Conservation (phyloP, 352 stramenopile species). For the Pythium pyrilobum region DNA sequence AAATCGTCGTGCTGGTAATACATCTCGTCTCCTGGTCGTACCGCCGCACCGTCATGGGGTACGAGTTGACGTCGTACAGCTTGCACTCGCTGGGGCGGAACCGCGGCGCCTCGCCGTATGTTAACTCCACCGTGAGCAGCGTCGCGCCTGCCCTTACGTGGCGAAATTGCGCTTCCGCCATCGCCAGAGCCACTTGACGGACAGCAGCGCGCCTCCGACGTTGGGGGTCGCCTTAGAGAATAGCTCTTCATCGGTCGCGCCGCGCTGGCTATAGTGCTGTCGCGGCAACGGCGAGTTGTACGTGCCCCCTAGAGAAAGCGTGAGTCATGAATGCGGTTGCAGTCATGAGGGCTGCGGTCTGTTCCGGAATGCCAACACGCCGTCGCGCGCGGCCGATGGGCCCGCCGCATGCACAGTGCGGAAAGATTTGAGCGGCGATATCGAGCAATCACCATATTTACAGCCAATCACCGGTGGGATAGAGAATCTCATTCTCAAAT, state of each 20-base stretch:
- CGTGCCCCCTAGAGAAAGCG: too few relatives aligned
- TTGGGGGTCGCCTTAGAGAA: neutral
- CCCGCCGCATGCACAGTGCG: too few relatives aligned
- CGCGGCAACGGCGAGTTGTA: too few relatives aligned
- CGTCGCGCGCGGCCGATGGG: too few relatives aligned
- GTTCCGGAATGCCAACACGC: too few relatives aligned
- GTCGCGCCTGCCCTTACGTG: neutral
- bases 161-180: slow-evolving; percentile 2
- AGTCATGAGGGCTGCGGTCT: too few relatives aligned
- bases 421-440: too few relatives aligned
- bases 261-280: too few relatives aligned
- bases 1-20: slow-evolving; percentile 3
- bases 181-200: slow-evolving; percentile 5
- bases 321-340: too few relatives aligned
- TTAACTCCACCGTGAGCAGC: neutral
- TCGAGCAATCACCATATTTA: too few relatives aligned
- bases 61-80: slow-evolving; percentile 6
- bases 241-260: neutral
- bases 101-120: slow-evolving; percentile 4
- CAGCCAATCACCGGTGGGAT: too few relatives aligned
- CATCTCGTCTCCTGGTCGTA: slow-evolving; percentile 5
- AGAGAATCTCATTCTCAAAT: too few relatives aligned
- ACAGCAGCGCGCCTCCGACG: neutral
- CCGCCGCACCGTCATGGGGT: neutral
- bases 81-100: slow-evolving; percentile 2